Evolutionary conservation across 2,329 filamentous ascomycete genomes (phyloP), one percentile per base, ranked within the genome.

Genomic region (Xylariaceae sp.): DNA sequence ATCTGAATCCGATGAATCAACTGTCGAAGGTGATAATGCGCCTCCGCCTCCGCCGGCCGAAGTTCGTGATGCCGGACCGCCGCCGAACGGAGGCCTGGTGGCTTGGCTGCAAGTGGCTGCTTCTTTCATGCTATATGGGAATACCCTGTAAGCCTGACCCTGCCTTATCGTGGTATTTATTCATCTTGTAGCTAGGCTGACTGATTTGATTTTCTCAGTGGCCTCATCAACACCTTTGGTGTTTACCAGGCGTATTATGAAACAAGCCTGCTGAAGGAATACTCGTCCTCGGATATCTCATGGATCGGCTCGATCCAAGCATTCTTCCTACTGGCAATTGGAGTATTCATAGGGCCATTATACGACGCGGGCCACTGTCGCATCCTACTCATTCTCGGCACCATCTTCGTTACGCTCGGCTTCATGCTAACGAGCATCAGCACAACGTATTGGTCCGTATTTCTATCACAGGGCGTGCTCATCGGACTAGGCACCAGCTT

Each of bases 231-330:
- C 53, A 64, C 65, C 19, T 72, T 68, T 43, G 70, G 70, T 17
- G 64, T 65, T 8, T 73, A 71, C 46, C 69, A 73, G 56, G 61
- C 62, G 7, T 71, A 71, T 44, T 73, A 70, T 43, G 67, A 58
- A 43, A 62, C 39, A 40, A 33, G 46, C 16, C 52, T 58, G 36
- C 58, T 60, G 17, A 44, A 31, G 11, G 55, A 48, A 31, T 63
- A 53, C 34, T 66, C 62, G 26, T 39, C 64, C 12, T 68, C 67
- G 6, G 53, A 55, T 40, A 71, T 73, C 17, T 64, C 68, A 28
- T 68, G 69, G 64, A 70, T 70, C 43, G 69, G 69, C 23, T 69
- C 65, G 24, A 65, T 71, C n/a, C 71, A 73, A 45, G 53, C 66
- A 3, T 72, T 67, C 52, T 63, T 70, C n/a, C 49, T 72, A 6